Evolutionary conservation across 306 rosid genomes (phyloP).

Genomic region (Medicago ruthenica): DNA sequence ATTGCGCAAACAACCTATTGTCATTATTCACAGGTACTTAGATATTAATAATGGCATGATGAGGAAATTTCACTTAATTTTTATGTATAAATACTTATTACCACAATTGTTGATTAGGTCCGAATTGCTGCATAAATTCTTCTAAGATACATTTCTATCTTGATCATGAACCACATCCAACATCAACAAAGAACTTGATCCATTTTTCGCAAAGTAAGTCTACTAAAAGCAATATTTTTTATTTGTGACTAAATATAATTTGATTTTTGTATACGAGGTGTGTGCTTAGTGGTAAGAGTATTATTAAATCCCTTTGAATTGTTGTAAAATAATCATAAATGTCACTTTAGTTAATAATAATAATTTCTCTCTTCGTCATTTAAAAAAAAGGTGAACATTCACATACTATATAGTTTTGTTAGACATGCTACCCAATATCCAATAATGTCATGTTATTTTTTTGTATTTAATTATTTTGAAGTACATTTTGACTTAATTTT

Average conservation of each 20-base stretch:
- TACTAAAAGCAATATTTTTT: background rate
- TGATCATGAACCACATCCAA: constrained; percentile 69
- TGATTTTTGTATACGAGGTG: no score
- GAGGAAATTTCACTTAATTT: background rate
- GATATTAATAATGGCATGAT: background rate
- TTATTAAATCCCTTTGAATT: no score
- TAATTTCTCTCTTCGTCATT: background rate
- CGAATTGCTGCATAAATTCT: constrained; percentile 73
- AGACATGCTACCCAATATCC: no score
- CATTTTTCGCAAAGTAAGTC: constrained; percentile 39
- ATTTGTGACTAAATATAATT: no score
- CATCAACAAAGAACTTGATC: constrained; percentile 76
- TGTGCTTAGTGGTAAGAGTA: no score
- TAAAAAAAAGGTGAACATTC: background rate
- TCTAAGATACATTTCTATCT: constrained; percentile 54
- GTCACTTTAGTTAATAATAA: background rate
- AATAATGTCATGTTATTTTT: no score
- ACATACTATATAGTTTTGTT: no score
- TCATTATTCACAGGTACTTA: constrained; percentile 67
- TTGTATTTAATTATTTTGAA: no score
- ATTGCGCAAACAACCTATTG: constrained; percentile 57
- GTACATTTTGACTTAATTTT: no score
- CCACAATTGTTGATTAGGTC: constrained; percentile 50
- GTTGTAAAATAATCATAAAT: no score
- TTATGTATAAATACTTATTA: background rate